phyloP scores from a whole-genome alignment of 805 yeast genomes.

The Candida sonorensis region DNA sequence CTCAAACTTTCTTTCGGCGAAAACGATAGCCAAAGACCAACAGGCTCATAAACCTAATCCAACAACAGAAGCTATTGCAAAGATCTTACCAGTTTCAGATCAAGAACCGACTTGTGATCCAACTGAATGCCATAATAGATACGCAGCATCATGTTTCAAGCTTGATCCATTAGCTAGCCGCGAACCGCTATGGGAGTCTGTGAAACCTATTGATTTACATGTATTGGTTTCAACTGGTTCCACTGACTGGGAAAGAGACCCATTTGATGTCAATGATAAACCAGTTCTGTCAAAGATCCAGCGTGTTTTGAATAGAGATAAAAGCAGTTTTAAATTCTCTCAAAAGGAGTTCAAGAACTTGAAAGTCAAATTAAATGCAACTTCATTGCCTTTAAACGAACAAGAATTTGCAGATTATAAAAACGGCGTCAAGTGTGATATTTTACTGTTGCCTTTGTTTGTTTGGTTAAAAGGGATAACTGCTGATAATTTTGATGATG shows the following conservation, averaged over 20 bases:
- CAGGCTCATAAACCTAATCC: not conserved
- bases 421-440: slow-evolving; percentile 43
- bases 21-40: not conserved
- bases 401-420: slow-evolving; percentile 33
- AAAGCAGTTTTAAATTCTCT: not conserved
- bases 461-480: slow-evolving; percentile 56
- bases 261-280: slow-evolving; percentile 36
- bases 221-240: slow-evolving; percentile 79
- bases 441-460: slow-evolving; percentile 68
- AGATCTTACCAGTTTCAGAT: slow-evolving; percentile 37
- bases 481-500: slow-evolving; percentile 32
- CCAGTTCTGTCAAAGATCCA: slow-evolving; percentile 14
- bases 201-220: slow-evolving; percentile 65
- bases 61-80: slow-evolving; percentile 22
- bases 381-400: slow-evolving; percentile 21
- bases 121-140: slow-evolving; percentile 35
- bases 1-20: too few relatives aligned
- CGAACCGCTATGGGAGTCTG: slow-evolving; percentile 58
- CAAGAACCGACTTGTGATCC: slow-evolving; percentile 48
- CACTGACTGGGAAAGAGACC: slow-evolving; percentile 78
- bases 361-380: slow-evolving; percentile 16
- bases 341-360: too few relatives aligned
- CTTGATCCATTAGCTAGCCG: slow-evolving; percentile 26
- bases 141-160: slow-evolving; percentile 24
- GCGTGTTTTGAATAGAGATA: slow-evolving; percentile 8